A percentile compares a stretch with the other conserved stretches of the same genome.
These are phyloP conservation scores for Acacia concinna DNA, from an alignment of 331 rosid genomes.

Conservation along the genomic window DNA sequence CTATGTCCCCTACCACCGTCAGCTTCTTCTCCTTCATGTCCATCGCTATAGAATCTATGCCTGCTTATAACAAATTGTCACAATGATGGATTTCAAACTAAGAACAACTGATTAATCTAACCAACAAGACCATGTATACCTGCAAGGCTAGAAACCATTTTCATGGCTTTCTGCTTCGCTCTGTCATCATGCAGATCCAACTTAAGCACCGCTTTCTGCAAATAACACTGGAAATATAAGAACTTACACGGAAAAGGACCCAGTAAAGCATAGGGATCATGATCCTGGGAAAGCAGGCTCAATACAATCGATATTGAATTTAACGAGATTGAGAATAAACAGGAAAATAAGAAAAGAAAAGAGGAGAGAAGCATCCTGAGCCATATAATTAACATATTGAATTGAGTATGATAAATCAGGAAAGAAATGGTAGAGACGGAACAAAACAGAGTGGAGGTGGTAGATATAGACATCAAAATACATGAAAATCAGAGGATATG, in stretches of 20 bases:
- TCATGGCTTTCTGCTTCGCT: slow-evolving; percentile 48
- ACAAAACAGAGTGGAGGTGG: not conserved
- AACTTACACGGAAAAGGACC: not conserved
- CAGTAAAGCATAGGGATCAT: not conserved
- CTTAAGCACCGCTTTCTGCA: slow-evolving; percentile 40
- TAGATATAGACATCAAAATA: not conserved
- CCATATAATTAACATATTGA: not conserved
- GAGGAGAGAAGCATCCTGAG: too few relatives aligned
- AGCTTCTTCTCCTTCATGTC: slow-evolving; percentile 78
- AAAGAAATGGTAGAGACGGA: not conserved
- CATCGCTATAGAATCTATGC: slow-evolving; percentile 72
- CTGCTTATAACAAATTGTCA: slow-evolving; percentile 29
- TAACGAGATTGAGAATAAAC: not conserved
- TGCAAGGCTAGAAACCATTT: slow-evolving; percentile 31
- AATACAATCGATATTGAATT: not conserved
- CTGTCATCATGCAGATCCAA: slow-evolving; percentile 42
- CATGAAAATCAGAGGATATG: not conserved
- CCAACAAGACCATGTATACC: slow-evolving; percentile 9
- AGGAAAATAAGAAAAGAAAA: not conserved
- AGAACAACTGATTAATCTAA: not conserved
- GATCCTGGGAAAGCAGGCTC: not conserved
- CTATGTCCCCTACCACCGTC: slow-evolving; percentile 70
- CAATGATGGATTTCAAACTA: not conserved
- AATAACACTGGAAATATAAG: not conserved
- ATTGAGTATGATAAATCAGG: not conserved